phyloP scores from a whole-genome alignment of 768 basidiomycete species.

The Phanerochaete carnosa region DNA sequence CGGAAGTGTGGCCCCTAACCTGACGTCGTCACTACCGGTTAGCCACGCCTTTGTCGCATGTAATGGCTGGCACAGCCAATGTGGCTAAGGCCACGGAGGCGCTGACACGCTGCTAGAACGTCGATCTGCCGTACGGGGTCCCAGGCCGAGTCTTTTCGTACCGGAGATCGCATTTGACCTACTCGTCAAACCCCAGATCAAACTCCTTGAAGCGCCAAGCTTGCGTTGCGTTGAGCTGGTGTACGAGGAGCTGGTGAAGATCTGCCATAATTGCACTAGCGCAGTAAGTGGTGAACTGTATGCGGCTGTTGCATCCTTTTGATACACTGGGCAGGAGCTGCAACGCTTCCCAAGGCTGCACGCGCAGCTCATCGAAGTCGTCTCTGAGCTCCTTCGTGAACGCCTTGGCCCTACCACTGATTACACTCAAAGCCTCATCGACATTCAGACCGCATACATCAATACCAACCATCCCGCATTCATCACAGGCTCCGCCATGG shows the following conservation, averaged over 20 bases:
- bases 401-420: constrained; percentile 94
- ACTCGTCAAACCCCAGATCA: constrained; percentile 97
- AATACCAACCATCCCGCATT: constrained; percentile 99
- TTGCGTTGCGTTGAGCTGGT: constrained; percentile 96
- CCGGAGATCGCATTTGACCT: constrained; percentile 97
- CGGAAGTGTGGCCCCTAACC: no score
- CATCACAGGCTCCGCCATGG: constrained; percentile 70
- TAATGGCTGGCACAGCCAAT: no score
- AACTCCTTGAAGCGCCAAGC: constrained; percentile 91
- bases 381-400: constrained; percentile 94
- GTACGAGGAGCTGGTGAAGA: constrained; percentile 98
- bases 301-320: neutral
- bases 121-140: no score
- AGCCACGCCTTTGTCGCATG: no score
- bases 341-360: constrained; percentile 94
- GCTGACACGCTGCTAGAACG: no score
- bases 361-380: constrained; percentile 90
- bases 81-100: no score
- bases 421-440: constrained; percentile 94
- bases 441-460: constrained; percentile 98
- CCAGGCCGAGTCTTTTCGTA: constrained; percentile 92
- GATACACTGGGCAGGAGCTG: constrained; percentile 63
- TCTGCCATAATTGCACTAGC: constrained; percentile 97
- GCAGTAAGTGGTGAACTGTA: constrained; percentile 44
- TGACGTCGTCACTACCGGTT: no score